Base-by-base conservation (phyloP, 495 filamentous ascomycete genomes). In the Neurospora tetrasperma region DNA sequence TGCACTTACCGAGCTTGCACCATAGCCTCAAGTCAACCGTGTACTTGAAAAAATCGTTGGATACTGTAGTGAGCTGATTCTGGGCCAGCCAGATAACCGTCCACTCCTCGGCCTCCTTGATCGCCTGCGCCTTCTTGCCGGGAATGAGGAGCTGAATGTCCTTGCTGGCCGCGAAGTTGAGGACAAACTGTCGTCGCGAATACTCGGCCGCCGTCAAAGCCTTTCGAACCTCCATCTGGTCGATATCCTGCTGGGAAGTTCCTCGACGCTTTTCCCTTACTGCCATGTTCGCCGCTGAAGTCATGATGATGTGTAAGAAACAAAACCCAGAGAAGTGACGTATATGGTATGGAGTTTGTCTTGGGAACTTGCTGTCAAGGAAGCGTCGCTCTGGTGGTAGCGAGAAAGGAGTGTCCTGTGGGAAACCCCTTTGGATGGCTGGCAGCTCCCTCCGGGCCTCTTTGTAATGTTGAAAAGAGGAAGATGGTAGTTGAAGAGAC, bases 141-240 rank as follows among this genome's bases (percentile, higher is more conserved):
- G 79, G 79, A 23, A 80, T 72, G n/a, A 80, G 76, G 14, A 80
- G 79, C n/a, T 69, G 62, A 5, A 77, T 76, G 20, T 79, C 70
- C 42, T 66, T 71, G 70, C 78, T 80, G 43, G 79, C 74, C 42
- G 79, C 78, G 70, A 75, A 80, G 71, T 79, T 80, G 71, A 80
- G 70, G 16, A 80, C 74, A 62, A 80, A 80, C 73, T 80, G 79
- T 31, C 79, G 74, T 1, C 79, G 68, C 10, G 79, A 80, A 44
- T 80, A 75, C 71, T 80, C 79, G 43, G 79, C 79, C 1, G 79
- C 78, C 18, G 79, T 77, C 44, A 80, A 70, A 38, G 79, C 79
- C 62, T 79, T 78, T 40, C 76, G 71, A 71, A 79, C 70, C 66
- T 79, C 78, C 69, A 78, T 75, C 40, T 76, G 76, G 71, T 78